These are phyloP conservation scores for Flaveria linearis DNA, from an alignment of 129 eudicot genomes.

Conservation along the genomic window DNA sequence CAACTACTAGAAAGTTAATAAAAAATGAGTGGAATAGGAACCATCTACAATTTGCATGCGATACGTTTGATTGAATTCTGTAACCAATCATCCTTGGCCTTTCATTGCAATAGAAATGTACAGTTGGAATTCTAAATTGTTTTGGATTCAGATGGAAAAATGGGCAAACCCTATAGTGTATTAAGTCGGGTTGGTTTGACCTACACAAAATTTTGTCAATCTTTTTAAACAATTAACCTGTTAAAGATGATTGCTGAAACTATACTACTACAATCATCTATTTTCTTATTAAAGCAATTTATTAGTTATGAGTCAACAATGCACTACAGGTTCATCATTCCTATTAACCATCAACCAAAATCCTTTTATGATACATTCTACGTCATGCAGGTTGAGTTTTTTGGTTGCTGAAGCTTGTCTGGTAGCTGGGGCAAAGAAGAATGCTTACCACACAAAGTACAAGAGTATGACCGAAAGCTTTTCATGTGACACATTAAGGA, in stretches of 20 bases:
- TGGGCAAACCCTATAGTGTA: not conserved
- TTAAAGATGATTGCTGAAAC: not conserved
- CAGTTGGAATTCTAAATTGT: not conserved
- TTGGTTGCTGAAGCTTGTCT: conserved; percentile 88
- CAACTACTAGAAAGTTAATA: not conserved
- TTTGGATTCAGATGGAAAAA: conserved; percentile 11
- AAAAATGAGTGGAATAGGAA: not conserved
- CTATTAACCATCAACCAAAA: not conserved
- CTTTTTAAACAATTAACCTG: not conserved
- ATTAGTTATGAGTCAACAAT: not conserved
- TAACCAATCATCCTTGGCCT: conserved; percentile 2
- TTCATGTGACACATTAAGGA: conserved; percentile 85
- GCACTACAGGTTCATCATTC: not conserved
- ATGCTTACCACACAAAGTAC: conserved; percentile 89
- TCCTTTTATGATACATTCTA: not conserved
- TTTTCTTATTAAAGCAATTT: not conserved
- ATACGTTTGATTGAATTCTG: not conserved
- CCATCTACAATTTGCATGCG: not conserved
- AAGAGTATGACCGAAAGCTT: conserved; percentile 71
- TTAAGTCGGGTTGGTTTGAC: not conserved
- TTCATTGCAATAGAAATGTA: not conserved
- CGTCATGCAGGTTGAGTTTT: conserved; percentile 68
- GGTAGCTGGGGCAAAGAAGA: conserved; percentile 86
- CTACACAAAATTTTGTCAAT: no score
- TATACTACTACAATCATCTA: not conserved